Evolutionary conservation across 331 rosid species (phyloP).

Genomic region (Phaseolus coccineus): DNA sequence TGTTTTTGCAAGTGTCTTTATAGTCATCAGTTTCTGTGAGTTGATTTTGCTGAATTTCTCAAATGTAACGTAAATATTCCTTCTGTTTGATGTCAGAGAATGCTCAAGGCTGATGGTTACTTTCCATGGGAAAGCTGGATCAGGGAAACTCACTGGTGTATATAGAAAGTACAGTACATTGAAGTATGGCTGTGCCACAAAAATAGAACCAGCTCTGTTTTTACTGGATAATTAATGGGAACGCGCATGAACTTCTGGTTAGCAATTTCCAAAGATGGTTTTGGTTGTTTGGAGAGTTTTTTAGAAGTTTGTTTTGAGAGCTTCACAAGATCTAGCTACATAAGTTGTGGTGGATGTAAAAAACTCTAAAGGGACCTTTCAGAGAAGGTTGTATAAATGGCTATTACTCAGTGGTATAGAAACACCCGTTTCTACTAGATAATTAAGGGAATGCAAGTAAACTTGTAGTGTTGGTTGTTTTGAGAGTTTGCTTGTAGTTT

Average conservation of each 20-base stretch:
- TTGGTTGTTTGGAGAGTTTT: background rate
- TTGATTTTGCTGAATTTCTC: slow-evolving; percentile 24
- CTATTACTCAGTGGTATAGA: background rate
- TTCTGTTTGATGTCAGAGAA: slow-evolving; percentile 56
- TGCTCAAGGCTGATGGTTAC: slow-evolving; percentile 81
- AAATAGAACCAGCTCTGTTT: slow-evolving; percentile 65
- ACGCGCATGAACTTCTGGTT: background rate
- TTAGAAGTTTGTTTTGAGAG: background rate
- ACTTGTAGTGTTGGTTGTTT: background rate
- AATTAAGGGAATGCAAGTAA: background rate
- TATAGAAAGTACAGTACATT: slow-evolving; percentile 71
- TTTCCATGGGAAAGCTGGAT: slow-evolving; percentile 76
- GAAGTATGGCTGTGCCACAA: slow-evolving; percentile 73
- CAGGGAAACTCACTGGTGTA: slow-evolving; percentile 76
- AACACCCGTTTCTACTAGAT: background rate
- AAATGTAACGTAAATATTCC: background rate
- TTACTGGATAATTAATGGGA: slow-evolving; percentile 44
- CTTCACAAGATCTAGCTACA: slow-evolving; percentile 39
- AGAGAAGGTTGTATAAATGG: too few relatives aligned
- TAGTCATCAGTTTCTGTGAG: slow-evolving; percentile 58
- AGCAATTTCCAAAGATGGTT: background rate
- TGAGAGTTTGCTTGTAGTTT: background rate
- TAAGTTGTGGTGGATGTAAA: slow-evolving; percentile 23
- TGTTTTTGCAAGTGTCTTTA: background rate
- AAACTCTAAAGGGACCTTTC: too few relatives aligned